Conservation (phyloP, 2,329 filamentous ascomycete species). For the Diaporthe sp. region DNA sequence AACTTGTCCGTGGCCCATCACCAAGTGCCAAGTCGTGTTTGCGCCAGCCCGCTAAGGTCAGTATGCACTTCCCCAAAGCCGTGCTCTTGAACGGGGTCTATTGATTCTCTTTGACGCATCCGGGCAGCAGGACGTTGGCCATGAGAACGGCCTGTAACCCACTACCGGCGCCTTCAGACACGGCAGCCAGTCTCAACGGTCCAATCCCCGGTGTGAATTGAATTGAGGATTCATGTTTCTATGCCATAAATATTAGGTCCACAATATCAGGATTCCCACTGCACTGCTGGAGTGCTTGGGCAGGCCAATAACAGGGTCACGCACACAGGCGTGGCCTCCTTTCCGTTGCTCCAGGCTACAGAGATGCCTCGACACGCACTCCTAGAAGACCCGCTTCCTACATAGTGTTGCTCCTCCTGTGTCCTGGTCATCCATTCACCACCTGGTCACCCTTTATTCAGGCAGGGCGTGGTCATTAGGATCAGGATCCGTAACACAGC, state of each 20-base stretch:
- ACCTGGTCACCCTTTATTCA: background rate
- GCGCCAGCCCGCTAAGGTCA: background rate
- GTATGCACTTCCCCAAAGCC: background rate
- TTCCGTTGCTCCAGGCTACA: background rate
- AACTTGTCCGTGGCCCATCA: background rate
- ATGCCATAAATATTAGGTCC: background rate
- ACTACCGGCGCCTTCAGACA: too few species aligned
- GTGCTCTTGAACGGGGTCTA: background rate
- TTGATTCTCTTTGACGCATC: background rate
- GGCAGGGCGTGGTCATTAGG: background rate
- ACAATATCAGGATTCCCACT: background rate
- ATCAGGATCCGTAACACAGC: background rate
- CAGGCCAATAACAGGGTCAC: background rate
- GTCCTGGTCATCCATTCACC: too few species aligned
- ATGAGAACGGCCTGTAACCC: background rate
- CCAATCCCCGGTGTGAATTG: background rate
- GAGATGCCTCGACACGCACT: background rate
- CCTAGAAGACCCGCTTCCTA: background rate
- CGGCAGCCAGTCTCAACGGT: background rate
- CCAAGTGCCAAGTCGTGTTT: too few species aligned
- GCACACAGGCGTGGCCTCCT: background rate
- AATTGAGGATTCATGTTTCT: background rate
- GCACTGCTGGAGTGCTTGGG: background rate
- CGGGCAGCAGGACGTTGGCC: too few species aligned
- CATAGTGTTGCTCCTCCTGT: background rate